Evolutionary conservation across 352 stramenopile species (phyloP).

Genomic region (Pythium coloratum): DNA sequence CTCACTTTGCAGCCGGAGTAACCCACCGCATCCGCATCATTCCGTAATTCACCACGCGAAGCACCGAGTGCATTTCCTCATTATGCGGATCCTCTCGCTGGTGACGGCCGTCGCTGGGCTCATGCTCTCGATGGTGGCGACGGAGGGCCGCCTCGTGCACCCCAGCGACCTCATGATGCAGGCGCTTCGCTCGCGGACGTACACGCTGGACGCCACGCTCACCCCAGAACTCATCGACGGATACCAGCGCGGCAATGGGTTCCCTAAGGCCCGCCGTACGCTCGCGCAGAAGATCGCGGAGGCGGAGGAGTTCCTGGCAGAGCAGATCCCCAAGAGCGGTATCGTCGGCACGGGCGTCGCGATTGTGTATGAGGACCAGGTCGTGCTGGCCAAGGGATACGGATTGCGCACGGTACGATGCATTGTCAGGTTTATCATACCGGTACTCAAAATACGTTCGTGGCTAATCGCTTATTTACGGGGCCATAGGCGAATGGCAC

Average conservation of each 20-base stretch:
- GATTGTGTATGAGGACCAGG: conserved; percentile 55
- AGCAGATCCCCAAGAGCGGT: conserved; percentile 37
- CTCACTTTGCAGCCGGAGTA: neutral
- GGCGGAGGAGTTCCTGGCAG: conserved; percentile 43
- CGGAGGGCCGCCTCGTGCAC: conserved; percentile 7
- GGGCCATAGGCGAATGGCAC: conserved; percentile 30
- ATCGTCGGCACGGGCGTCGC: conserved; percentile 46
- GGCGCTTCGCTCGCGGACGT: conserved; percentile 3
- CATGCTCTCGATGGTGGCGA: neutral
- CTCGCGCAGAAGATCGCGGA: conserved; percentile 46
- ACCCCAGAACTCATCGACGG: conserved; percentile 9
- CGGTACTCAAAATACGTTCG: neutral
- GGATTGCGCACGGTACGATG: conserved; percentile 5
- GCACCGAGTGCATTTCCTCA: neutral
- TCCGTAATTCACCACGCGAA: neutral
- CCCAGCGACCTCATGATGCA: conserved; percentile 9
- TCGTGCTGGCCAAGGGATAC: conserved; percentile 27
- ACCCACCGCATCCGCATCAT: neutral
- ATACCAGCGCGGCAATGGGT: conserved; percentile 35
- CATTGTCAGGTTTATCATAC: neutral
- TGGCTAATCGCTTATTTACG: neutral
- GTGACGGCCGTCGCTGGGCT: neutral
- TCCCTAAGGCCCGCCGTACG: conserved; percentile 36
- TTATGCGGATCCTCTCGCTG: neutral
- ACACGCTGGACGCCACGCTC: conserved; percentile 1